Conservation (phyloP, 805 yeast genomes). For the Grigorovia humatica region DNA sequence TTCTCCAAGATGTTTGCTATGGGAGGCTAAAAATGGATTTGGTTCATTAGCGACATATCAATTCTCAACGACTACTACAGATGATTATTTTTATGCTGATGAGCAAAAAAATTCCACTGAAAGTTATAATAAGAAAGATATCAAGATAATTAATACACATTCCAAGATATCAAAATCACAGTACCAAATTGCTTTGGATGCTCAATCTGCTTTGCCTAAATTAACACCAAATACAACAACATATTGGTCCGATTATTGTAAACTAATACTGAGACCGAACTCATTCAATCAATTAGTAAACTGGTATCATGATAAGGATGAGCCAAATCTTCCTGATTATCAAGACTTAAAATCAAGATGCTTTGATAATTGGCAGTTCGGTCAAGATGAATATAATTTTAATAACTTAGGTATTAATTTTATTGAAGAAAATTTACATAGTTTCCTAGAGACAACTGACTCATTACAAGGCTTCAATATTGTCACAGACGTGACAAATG, state of each 20-base stretch:
- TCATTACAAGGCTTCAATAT: constrained; percentile 59
- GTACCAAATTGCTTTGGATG: constrained; percentile 58
- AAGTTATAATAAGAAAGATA: neutral
- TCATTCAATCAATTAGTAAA: constrained; percentile 43
- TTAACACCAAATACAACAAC: constrained; percentile 35
- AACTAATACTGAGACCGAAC: constrained; percentile 54
- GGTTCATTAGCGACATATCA: constrained; percentile 57
- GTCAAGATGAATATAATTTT: constrained; percentile 45
- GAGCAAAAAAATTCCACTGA: neutral
- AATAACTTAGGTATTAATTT: constrained; percentile 35
- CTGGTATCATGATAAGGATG: constrained; percentile 40
- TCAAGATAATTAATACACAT: constrained; percentile 24
- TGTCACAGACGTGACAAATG: constrained; percentile 59
- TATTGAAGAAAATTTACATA: constrained; percentile 50
- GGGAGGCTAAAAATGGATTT: constrained; percentile 70
- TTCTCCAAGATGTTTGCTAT: constrained; percentile 72
- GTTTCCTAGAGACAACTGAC: constrained; percentile 66
- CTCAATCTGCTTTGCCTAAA: constrained; percentile 27
- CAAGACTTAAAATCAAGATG: constrained; percentile 13
- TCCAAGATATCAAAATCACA: constrained; percentile 37
- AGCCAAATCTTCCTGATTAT: constrained; percentile 23
- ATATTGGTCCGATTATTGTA: constrained; percentile 76
- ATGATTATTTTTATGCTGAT: constrained; percentile 7
- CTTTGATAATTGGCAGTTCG: constrained; percentile 44
- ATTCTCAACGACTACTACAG: constrained; percentile 27